Evolutionary conservation across 2,329 filamentous ascomycete genomes (phyloP).

Genomic region (Penicillium sp.): DNA sequence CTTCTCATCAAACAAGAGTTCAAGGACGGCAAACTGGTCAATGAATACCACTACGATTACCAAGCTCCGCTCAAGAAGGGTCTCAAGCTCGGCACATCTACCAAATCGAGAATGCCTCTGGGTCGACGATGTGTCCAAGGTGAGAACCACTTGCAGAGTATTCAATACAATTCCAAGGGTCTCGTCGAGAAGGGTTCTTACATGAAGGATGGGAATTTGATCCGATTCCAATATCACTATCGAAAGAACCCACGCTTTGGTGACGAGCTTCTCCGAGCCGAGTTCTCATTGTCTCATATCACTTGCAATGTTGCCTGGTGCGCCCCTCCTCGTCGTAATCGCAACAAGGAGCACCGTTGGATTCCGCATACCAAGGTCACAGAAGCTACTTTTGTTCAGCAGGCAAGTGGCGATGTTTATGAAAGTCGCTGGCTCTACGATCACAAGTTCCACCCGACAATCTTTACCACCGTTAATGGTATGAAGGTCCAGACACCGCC

Average conservation of each 20-base stretch:
- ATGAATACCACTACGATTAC: slow-evolving; percentile 49
- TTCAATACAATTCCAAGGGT: slow-evolving; percentile 50
- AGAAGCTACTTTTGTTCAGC: slow-evolving; percentile 51
- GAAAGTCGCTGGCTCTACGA: slow-evolving; percentile 47
- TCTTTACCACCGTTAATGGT: slow-evolving; percentile 47
- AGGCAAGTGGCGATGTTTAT: slow-evolving; percentile 42
- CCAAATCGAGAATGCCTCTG: slow-evolving; percentile 37
- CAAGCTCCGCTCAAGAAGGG: slow-evolving; percentile 21
- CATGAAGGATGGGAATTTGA: slow-evolving; percentile 47
- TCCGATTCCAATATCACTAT: slow-evolving; percentile 52
- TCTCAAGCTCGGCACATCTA: slow-evolving; percentile 21
- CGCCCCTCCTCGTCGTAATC: slow-evolving; percentile 45
- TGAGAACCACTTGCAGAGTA: slow-evolving; percentile 40
- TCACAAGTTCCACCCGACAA: slow-evolving; percentile 45
- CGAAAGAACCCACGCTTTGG: slow-evolving; percentile 49
- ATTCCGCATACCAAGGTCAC: slow-evolving; percentile 52
- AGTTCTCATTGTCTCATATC: slow-evolving; percentile 50
- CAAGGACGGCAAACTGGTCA: slow-evolving; percentile 37
- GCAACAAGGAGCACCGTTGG: slow-evolving; percentile 49
- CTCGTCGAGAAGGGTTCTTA: slow-evolving; percentile 51
- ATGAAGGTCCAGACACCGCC: slow-evolving; percentile 47
- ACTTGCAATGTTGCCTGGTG: slow-evolving; percentile 52
- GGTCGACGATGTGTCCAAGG: slow-evolving; percentile 45
- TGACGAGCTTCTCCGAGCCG: slow-evolving; percentile 52
- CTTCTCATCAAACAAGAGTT: slow-evolving; percentile 44